phyloP scores from a whole-genome alignment of 495 filamentous ascomycete genomes.

The Talaromyces thailandensis region DNA sequence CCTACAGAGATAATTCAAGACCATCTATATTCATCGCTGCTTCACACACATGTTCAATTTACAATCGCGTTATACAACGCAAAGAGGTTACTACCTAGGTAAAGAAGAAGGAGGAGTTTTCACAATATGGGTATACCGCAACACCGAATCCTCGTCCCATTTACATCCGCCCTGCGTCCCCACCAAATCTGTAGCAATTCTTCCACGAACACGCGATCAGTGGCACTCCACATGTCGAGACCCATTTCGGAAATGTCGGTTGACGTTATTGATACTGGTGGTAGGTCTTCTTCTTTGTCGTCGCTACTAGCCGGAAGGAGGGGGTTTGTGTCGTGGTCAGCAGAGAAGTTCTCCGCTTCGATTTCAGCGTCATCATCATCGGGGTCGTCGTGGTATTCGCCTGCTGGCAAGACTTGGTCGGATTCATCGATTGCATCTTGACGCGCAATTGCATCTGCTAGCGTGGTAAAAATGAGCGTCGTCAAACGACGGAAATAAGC shows the following conservation, averaged over 20 bases:
- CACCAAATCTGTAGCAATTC: constrained; percentile 65
- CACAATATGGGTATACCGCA: constrained; percentile 76
- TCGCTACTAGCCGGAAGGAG: not conserved
- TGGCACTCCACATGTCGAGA: constrained; percentile 75
- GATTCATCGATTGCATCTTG: constrained; percentile 52
- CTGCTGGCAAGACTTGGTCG: constrained; percentile 24
- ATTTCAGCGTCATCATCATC: constrained; percentile 25
- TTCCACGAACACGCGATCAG: constrained; percentile 64
- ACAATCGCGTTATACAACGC: not conserved
- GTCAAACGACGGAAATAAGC: constrained; percentile 90
- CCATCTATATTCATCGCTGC: not conserved
- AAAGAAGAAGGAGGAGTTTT: no score
- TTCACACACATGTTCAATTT: not conserved
- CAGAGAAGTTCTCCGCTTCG: not conserved
- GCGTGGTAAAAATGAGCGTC: constrained; percentile 53
- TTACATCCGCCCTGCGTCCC: constrained; percentile 55
- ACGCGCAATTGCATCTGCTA: constrained; percentile 45
- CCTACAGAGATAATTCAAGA: not conserved
- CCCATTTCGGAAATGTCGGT: constrained; percentile 75
- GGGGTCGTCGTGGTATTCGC: constrained; percentile 28
- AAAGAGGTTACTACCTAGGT: no score
- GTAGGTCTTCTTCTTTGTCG: not conserved
- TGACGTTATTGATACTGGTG: constrained; percentile 48
- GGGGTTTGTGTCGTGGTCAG: not conserved
- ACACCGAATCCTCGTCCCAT: constrained; percentile 64